Evolutionary conservation across 306 rosid genomes (phyloP).

Genomic region (Hippophae gyantsensis): DNA sequence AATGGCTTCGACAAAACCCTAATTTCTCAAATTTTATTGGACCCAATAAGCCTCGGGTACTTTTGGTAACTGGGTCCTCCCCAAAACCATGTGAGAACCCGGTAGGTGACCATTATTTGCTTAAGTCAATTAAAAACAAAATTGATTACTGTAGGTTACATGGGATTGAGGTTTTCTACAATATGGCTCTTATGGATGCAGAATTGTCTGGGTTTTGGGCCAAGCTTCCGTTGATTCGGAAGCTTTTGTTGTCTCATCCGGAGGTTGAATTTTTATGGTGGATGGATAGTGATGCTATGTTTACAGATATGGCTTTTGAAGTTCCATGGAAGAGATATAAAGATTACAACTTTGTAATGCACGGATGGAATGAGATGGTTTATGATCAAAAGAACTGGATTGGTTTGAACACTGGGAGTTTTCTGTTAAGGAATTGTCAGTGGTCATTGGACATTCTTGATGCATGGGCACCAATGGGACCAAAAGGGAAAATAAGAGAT

Average conservation of each 20-base stretch:
- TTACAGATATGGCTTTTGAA: constrained; percentile 88
- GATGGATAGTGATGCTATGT: constrained; percentile 98
- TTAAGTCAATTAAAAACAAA: constrained; percentile 75
- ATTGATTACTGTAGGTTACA: constrained; percentile 86
- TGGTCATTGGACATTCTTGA: constrained; percentile 86
- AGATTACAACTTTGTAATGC: constrained; percentile 59
- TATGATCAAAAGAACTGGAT: constrained; percentile 77
- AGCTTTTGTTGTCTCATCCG: constrained; percentile 65
- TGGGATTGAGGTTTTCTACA: constrained; percentile 78
- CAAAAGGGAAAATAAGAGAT: constrained; percentile 68
- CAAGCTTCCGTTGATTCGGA: constrained; percentile 66
- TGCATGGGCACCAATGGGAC: constrained; percentile 95
- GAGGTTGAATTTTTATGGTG: constrained; percentile 85
- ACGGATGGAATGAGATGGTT: constrained; percentile 81
- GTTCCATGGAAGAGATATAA: constrained; percentile 79
- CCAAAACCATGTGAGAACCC: constrained; percentile 93
- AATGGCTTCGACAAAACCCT: constrained; percentile 58
- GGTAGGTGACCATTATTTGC: constrained; percentile 72
- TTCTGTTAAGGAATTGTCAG: constrained; percentile 58
- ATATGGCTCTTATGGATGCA: constrained; percentile 66
- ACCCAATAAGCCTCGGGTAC: constrained; percentile 71
- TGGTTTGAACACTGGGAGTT: constrained; percentile 78
- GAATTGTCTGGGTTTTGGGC: constrained; percentile 98
- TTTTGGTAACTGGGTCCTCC: constrained; percentile 79
- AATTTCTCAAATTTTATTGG: constrained; percentile 48